Percentiles rank a stretch among this genome's conserved stretches.
Evolutionary conservation across 306 rosid genomes (phyloP).

Genomic region (Herpetospermum pedunculosum): DNA sequence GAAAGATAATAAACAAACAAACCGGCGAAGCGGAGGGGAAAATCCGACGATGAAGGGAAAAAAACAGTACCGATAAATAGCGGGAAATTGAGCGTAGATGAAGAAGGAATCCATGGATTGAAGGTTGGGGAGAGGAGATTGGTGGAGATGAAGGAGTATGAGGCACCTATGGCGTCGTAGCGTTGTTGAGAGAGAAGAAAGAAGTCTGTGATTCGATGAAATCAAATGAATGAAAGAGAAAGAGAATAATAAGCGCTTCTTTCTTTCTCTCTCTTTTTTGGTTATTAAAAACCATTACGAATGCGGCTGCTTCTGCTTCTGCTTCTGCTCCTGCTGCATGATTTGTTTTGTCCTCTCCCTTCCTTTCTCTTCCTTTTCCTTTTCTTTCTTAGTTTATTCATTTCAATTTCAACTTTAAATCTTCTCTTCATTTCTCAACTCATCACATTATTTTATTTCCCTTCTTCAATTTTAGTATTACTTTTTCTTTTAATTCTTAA

Average conservation of each 20-base stretch:
- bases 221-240: background rate
- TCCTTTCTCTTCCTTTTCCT: no score
- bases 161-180: background rate
- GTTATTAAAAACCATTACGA: no score
- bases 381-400: background rate
- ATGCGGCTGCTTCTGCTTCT: no score
- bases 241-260: background rate
- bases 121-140: background rate
- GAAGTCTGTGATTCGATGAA: constrained; percentile 1
- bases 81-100: constrained; percentile 27
- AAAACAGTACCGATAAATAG: constrained; percentile 35
- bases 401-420: background rate
- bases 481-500: no score
- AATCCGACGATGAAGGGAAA: constrained; percentile 1
- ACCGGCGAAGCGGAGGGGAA: background rate
- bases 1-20: background rate
- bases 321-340: no score
- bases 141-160: background rate
- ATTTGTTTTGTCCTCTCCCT: no score
- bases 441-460: background rate
- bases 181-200: background rate
- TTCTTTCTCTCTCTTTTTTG: background rate
- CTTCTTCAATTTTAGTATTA: no score
- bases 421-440: background rate
- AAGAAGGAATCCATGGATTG: constrained; percentile 44